A percentile compares a stretch with the other conserved stretches of the same genome.
These are phyloP conservation scores for Septoria linicola DNA, from an alignment of 2,329 filamentous ascomycete species.

Conservation along the genomic window DNA sequence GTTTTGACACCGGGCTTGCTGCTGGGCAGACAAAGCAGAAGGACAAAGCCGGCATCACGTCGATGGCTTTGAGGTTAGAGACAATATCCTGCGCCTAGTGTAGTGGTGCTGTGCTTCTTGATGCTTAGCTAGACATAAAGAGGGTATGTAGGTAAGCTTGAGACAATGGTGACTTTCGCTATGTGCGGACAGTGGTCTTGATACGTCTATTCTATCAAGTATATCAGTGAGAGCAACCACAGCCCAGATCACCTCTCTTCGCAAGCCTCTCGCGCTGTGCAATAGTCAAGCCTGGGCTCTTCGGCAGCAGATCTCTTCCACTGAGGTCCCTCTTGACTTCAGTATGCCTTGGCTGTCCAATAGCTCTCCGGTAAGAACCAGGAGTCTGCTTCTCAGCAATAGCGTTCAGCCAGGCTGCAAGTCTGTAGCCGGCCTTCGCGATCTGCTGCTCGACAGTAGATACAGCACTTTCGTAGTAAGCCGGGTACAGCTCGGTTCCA, in stretches of 20 bases:
- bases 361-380: slow-evolving; percentile 11
- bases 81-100: no score
- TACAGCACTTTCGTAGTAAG: slow-evolving; percentile 39
- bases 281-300: slow-evolving; percentile 2
- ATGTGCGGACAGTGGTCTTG: no score
- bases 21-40: no score
- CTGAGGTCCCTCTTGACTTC: slow-evolving; percentile 9
- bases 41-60: no score
- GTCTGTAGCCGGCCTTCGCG: slow-evolving; percentile 43
- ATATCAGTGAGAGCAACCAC: slow-evolving; percentile 9
- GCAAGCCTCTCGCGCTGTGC: slow-evolving; percentile 9
- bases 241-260: slow-evolving; percentile 14
- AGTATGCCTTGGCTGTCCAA: neutral
- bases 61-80: no score
- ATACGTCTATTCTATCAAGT: no score
- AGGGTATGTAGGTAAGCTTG: no score
- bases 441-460: slow-evolving; percentile 46
- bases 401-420: slow-evolving; percentile 40
- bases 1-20: no score
- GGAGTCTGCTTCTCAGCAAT: slow-evolving; percentile 30
- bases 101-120: no score
- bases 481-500: slow-evolving; percentile 38
- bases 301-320: slow-evolving; percentile 11
- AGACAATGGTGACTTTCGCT: no score
- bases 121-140: no score